Evolutionary conservation across 108 stramenopile species (phyloP), one percentile per base, ranked within the genome.

Genomic region (Nitzschia palea): DNA sequence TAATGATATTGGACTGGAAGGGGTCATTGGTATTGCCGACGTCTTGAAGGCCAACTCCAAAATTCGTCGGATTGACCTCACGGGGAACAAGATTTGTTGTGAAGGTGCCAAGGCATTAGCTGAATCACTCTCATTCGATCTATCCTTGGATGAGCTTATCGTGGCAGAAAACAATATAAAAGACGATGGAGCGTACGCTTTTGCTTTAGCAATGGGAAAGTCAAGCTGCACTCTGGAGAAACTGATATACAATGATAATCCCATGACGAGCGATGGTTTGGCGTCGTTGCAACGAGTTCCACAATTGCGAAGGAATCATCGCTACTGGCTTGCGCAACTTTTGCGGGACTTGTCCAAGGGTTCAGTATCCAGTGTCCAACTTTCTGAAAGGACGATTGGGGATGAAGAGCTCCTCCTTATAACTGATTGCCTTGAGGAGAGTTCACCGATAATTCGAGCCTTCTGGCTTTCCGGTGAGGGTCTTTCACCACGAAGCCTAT

Each of bases 1-100:
- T 37, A 89, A 89, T 51, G 45, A 62, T 10, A 76, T 89, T 52
- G 70, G 76, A 8, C 55, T 73, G 17, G 35, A 55, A 4, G 83
- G 81, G 5, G 83, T 71, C 1, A 55, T 44, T 22, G n/a, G 60
- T 23, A 18, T 89, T 20, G 79, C 85, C 1, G 56, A 75, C 25
- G 59, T 51, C 10, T 54, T 78, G 26, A 44, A 27, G 14, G 40
- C 62, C 8, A 67, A 69, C 44, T 47, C 54, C 5, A 44, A 26
- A 31, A 48, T 89, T 34, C 59, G 56, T 25, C 45, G 59, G n/a
- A 56, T 89, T 0, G 73, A 80, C 31, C 54, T 89, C 34, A 68
- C 70, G 0, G 62, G 71, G 1, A 82, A 77, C 26, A 31, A 53
- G 1, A 70, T 89, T 43, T 76, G 79, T 44, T 73, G 60, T 36